Conservation (phyloP, 352 stramenopile genomes). For the Albugo laibachii region DNA sequence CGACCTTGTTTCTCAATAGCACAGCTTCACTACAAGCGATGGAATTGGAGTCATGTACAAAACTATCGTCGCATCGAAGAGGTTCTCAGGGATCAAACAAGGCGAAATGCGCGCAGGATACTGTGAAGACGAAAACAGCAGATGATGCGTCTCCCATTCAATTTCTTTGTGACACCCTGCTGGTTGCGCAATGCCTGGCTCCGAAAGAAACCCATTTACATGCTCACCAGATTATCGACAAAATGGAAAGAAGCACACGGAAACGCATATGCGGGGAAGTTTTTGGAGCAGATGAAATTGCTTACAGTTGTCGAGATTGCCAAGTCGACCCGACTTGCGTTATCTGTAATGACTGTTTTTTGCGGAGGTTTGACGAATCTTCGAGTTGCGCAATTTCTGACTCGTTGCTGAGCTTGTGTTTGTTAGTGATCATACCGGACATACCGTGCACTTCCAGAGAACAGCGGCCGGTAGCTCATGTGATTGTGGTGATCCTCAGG, state of each 20-base stretch:
- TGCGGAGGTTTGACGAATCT: constrained; percentile 25
- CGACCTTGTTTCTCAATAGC: constrained; percentile 1
- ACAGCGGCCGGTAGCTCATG: constrained; percentile 73
- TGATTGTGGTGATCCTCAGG: constrained; percentile 66
- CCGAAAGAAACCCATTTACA: constrained; percentile 25
- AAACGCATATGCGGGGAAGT: constrained; percentile 70
- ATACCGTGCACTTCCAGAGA: constrained; percentile 76
- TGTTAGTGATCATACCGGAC: constrained; percentile 39
- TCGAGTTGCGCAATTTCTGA: background rate
- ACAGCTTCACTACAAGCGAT: no score
- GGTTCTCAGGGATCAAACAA: no score
- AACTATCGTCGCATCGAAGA: no score
- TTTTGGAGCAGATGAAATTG: constrained; percentile 70
- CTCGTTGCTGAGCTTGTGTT: background rate
- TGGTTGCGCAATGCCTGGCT: constrained; percentile 24
- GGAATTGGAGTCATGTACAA: no score
- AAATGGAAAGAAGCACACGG: constrained; percentile 29
- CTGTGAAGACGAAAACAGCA: no score
- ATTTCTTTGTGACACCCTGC: constrained; percentile 21
- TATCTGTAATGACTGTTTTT: constrained; percentile 76
- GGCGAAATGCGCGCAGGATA: no score
- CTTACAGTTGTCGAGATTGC: constrained; percentile 77
- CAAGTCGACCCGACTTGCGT: constrained; percentile 71
- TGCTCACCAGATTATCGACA: constrained; percentile 36
- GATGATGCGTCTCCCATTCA: no score